A percentile compares a stretch with the other conserved stretches of the same genome.
Conservation (phyloP, 768 basidiomycete genomes). For the Melanogaster broomeanus region DNA sequence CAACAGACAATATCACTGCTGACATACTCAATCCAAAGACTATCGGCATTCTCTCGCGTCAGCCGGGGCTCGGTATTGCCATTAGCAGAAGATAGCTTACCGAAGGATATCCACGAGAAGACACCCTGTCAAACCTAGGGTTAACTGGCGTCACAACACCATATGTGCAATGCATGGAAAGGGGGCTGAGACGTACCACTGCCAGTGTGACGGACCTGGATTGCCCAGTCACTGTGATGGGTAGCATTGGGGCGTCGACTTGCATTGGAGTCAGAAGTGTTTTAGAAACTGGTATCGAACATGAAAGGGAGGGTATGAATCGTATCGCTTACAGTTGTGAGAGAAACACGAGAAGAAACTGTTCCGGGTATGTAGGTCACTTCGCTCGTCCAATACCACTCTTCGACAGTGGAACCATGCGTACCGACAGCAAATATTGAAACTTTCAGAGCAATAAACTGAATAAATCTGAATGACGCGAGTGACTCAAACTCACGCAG, state of each 20-base stretch:
- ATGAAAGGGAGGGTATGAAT: background rate
- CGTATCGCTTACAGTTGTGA: conserved; percentile 32
- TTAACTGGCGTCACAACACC: background rate
- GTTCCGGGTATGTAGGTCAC: background rate
- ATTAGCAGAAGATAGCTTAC: conserved; percentile 11
- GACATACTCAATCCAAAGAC: conserved; percentile 31
- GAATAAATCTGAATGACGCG: background rate
- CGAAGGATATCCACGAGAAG: conserved; percentile 19
- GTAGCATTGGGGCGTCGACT: background rate
- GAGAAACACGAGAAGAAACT: conserved; percentile 28
- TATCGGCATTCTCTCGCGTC: conserved; percentile 12
- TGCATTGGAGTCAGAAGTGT: too few species aligned
- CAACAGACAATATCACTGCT: background rate
- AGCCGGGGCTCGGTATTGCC: conserved; percentile 2
- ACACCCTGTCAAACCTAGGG: conserved; percentile 6
- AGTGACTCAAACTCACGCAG: conserved; percentile 24
- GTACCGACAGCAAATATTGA: conserved; percentile 27
- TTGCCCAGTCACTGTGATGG: conserved; percentile 17
- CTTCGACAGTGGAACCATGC: background rate
- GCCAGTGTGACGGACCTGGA: conserved; percentile 11
- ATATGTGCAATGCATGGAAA: background rate
- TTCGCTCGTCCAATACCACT: background rate
- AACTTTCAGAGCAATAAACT: conserved; percentile 10
- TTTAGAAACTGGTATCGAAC: conserved; percentile 20
- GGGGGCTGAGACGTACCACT: conserved; percentile 16